These are phyloP conservation scores for Elasticomyces elasticus DNA, from an alignment of 495 filamentous ascomycete genomes.

Conservation along the genomic window DNA sequence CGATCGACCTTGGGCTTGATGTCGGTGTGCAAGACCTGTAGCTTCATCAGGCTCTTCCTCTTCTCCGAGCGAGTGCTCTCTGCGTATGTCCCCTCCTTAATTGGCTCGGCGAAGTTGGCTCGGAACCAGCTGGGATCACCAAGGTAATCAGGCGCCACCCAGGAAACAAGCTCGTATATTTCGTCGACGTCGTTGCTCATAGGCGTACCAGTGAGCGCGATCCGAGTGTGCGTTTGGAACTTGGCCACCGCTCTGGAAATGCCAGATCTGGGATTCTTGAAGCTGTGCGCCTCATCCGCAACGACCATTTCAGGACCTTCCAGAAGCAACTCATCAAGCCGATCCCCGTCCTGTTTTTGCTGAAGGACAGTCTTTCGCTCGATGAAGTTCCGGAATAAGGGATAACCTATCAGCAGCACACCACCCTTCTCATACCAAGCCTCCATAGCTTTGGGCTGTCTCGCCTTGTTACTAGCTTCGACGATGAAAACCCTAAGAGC, in stretches of 20 bases:
- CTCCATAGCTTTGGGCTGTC: conserved; percentile 27
- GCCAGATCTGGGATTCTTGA: conserved; percentile 54
- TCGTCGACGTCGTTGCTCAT: conserved; percentile 73
- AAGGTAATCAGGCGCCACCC: conserved; percentile 72
- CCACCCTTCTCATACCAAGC: conserved; percentile 59
- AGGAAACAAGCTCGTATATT: conserved; percentile 79
- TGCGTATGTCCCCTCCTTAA: conserved; percentile 54
- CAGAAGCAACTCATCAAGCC: conserved; percentile 16
- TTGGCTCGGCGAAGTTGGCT: conserved; percentile 58
- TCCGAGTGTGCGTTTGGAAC: conserved; percentile 60
- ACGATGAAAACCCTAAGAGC: conserved; percentile 26
- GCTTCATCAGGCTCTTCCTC: conserved; percentile 50
- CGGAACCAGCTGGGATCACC: conserved; percentile 57
- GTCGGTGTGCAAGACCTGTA: conserved; percentile 59
- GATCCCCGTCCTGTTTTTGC: background rate
- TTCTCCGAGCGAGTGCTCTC: conserved; percentile 49
- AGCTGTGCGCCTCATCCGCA: conserved; percentile 74
- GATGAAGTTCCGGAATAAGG: conserved; percentile 49
- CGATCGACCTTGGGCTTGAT: conserved; percentile 73
- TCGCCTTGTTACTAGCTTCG: conserved; percentile 14
- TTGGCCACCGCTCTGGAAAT: conserved; percentile 43
- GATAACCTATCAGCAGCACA: conserved; percentile 63
- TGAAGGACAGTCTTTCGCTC: conserved; percentile 24
- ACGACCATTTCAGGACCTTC: conserved; percentile 53
- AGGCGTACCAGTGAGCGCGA: conserved; percentile 83